phyloP scores from a whole-genome alignment of 1,284 basidiomycete genomes.

The Fomitopsis betulina region DNA sequence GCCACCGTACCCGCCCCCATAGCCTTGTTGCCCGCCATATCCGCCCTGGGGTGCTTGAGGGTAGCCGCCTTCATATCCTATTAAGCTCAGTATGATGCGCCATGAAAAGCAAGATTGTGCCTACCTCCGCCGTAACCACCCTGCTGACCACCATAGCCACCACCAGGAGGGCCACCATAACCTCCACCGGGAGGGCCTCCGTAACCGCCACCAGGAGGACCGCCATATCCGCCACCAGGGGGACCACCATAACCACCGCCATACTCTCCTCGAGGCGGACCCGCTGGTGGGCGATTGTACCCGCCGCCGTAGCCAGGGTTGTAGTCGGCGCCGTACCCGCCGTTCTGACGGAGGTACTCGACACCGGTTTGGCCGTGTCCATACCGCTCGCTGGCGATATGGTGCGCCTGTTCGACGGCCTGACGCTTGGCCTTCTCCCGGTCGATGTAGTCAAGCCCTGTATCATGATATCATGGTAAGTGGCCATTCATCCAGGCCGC shows the following conservation, averaged over 20 bases:
- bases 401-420: background rate
- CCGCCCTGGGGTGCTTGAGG: background rate
- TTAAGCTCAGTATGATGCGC: background rate
- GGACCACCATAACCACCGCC: background rate
- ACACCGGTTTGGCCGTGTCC: background rate
- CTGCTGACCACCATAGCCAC: background rate
- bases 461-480: background rate
- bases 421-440: slow-evolving; percentile 1
- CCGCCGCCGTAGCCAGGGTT: background rate
- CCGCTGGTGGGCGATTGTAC: background rate
- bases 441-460: background rate
- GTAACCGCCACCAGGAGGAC: background rate
- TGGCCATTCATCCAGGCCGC: background rate
- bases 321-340: background rate
- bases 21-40: background rate
- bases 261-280: background rate
- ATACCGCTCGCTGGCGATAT: slow-evolving; percentile 1
- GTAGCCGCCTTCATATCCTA: background rate
- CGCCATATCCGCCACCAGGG: background rate
- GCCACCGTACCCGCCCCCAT: background rate
- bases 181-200: no score
- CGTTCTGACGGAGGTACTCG: background rate
- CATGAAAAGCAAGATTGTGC: background rate
- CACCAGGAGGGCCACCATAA: background rate
- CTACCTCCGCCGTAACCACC: background rate